These are phyloP conservation scores for Tieghemostelium lacteum DNA, from an alignment of 78 protist genomes.

Conservation along the genomic window DNA sequence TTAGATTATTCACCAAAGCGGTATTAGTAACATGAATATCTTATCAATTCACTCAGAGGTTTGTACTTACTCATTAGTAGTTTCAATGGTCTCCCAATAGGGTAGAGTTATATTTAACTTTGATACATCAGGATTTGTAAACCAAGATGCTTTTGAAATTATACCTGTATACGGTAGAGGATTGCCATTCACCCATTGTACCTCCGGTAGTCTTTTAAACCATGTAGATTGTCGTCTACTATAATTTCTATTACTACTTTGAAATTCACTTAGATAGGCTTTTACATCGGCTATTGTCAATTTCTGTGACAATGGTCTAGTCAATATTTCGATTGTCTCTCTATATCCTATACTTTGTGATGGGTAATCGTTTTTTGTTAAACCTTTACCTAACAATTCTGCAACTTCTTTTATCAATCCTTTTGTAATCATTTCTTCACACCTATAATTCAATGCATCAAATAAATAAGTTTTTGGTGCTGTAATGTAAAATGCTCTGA, in stretches of 20 bases:
- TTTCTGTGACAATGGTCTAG: not conserved
- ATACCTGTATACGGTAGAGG: not conserved
- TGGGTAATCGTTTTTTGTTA: not conserved
- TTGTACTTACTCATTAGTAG: no score
- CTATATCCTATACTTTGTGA: constrained; percentile 41
- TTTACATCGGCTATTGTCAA: constrained; percentile 3
- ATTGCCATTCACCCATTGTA: constrained; percentile 17
- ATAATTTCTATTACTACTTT: constrained; percentile 18
- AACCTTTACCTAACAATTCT: constrained; percentile 3
- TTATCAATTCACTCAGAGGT: no score
- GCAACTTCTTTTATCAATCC: constrained; percentile 49
- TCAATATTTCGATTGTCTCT: constrained; percentile 9
- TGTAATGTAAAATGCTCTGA: constrained; percentile 52
- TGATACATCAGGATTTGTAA: no score
- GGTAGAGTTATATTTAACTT: no score
- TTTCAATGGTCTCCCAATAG: no score
- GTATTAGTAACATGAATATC: no score
- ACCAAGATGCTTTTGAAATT: no score
- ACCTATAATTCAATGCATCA: constrained; percentile 11
- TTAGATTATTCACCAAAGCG: not conserved
- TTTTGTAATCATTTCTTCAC: constrained; percentile 35
- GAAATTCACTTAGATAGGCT: constrained; percentile 15
- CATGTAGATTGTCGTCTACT: constrained; percentile 39
- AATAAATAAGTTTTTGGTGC: not conserved
- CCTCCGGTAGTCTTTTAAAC: constrained; percentile 6